Evolutionary conservation across 106 monocot genomes (phyloP), one percentile per base, ranked within the genome.

Genomic region (Allium fistulosum): DNA sequence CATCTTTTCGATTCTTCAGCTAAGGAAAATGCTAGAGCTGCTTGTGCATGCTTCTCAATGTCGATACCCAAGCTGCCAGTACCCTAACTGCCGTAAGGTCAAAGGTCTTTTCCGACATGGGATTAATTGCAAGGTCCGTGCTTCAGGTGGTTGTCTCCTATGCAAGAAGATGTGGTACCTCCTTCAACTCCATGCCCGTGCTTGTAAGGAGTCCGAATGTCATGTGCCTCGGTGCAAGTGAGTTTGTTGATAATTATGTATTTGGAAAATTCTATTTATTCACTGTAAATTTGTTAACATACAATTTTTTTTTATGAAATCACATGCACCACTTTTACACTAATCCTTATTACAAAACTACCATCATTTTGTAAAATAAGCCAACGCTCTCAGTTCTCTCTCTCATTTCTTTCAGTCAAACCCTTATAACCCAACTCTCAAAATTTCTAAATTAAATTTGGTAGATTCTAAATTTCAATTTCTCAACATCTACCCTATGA

Each of bases 131-230:
- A 80, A 75, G 68, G 62, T 46, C 10, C 95, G 95, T 28, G 88
- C 81, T 67, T 76, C 85, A 46, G 85, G 91, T 61, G 95, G 95
- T 62, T 95, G 95, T 62, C 26, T 70, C 47, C 77, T 91, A 9
- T 95, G 95, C 70, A 91, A 91, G 78, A 95, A 81, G 65, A 91
- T 95, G 88, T 95, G 95, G 95, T 91, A 91, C 73, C 83, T 95
- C 12, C 85, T 95, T 14, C 95, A 91, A 65, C 87, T 95, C 13
- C 95, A 95, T 81, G 85, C 95, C 47, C 82, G 91, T 22, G 91
- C 91, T 57, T 95, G 95, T 75, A 95, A 91, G 75, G 88, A 91
- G 59, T 79, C 91, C 9, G 85, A 81, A 16, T 95, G 95, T 57
- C 75, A 66, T 37, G 95, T 95, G 37, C 95, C 95, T 8, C 88